Evolutionary conservation across 805 yeast genomes (phyloP).

Genomic region (Metschnikowia baotianmanensis): DNA sequence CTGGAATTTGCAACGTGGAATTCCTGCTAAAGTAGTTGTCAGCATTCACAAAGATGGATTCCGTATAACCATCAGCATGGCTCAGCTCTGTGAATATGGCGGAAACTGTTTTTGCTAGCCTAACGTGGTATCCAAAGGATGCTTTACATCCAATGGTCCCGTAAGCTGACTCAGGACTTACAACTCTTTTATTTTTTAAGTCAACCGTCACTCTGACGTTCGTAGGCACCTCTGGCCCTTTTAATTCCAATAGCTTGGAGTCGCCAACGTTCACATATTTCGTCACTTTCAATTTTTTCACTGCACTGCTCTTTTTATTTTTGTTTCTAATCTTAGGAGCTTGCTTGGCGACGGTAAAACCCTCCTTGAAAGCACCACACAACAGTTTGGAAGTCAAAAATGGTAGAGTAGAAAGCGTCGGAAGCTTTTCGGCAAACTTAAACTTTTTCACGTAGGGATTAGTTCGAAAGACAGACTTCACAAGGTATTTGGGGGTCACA

Average conservation of each 20-base stretch:
- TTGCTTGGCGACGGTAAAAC: conserved; percentile 50
- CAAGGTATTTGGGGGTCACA: conserved; percentile 80
- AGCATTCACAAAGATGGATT: conserved; percentile 61
- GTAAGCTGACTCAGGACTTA: conserved; percentile 70
- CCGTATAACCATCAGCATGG: conserved; percentile 63
- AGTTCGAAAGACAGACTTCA: conserved; percentile 57
- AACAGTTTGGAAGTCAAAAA: conserved; percentile 54
- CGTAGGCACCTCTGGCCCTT: conserved; percentile 58
- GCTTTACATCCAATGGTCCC: conserved; percentile 58
- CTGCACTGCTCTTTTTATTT: conserved; percentile 42
- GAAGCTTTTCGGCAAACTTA: conserved; percentile 64
- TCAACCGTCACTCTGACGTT: conserved; percentile 84
- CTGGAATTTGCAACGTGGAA: conserved; percentile 23
- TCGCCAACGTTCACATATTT: conserved; percentile 77
- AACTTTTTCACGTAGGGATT: conserved; percentile 44
- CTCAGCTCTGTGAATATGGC: conserved; percentile 70
- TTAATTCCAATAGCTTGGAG: conserved; percentile 54
- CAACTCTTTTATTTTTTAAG: conserved; percentile 55
- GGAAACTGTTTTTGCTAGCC: conserved; percentile 61
- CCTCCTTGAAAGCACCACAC: conserved; percentile 53
- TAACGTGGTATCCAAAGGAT: conserved; percentile 70
- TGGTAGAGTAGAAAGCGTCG: conserved; percentile 71
- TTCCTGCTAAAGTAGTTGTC: conserved; percentile 56
- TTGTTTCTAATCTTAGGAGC: conserved; percentile 36
- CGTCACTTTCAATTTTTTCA: conserved; percentile 51